phyloP scores from a whole-genome alignment of 768 basidiomycete genomes.

The Trametes maxima region DNA sequence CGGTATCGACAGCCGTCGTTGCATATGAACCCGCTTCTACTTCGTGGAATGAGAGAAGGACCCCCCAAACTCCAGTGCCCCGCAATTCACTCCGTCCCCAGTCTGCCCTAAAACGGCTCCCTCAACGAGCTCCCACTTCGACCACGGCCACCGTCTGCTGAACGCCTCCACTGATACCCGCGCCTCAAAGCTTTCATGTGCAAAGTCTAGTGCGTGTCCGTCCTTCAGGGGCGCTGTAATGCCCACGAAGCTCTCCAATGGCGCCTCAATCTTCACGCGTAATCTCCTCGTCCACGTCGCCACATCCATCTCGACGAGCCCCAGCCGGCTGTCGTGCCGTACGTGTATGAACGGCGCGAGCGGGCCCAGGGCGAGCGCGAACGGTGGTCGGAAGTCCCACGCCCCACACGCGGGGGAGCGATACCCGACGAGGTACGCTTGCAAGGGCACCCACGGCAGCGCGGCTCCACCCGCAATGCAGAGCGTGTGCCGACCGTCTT shows the following conservation, averaged over 20 bases:
- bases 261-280: constrained; percentile 21
- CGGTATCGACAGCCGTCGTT: not conserved
- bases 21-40: not conserved
- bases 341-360: constrained; percentile 25
- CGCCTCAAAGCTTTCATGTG: constrained; percentile 31
- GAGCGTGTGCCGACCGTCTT: constrained; percentile 16
- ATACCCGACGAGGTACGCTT: constrained; percentile 32
- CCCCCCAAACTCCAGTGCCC: constrained; percentile 28
- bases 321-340: constrained; percentile 21
- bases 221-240: constrained; percentile 26
- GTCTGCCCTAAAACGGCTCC: constrained; percentile 18
- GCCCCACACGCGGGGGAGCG: constrained; percentile 19
- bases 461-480: constrained; percentile 30
- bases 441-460: constrained; percentile 20
- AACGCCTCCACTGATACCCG: constrained; percentile 17
- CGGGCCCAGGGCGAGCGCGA: constrained; percentile 18
- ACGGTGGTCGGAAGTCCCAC: constrained; percentile 34
- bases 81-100: constrained; percentile 18
- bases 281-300: constrained; percentile 23
- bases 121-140: constrained; percentile 27
- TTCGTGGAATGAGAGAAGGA: constrained; percentile 8
- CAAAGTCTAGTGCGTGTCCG: constrained; percentile 28
- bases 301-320: constrained; percentile 19
- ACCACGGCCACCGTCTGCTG: constrained; percentile 25
- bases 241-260: constrained; percentile 25